Evolutionary conservation across 2,329 filamentous ascomycete genomes (phyloP).

Genomic region (Venturia oleaginea): DNA sequence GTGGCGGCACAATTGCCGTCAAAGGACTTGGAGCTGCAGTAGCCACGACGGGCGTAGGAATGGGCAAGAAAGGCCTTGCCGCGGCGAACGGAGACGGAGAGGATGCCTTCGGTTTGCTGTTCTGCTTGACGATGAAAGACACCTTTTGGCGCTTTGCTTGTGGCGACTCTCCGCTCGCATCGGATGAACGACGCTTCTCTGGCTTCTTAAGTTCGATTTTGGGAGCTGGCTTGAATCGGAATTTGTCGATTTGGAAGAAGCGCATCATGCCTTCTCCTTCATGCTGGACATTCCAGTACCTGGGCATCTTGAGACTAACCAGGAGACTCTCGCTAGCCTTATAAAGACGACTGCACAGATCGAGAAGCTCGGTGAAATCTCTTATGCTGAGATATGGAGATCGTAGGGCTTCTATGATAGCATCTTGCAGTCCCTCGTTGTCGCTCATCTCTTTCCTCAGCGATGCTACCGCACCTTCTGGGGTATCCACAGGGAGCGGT

Average conservation of each 20-base stretch:
- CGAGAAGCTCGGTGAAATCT: conserved; percentile 48
- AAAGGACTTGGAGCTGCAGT: neutral
- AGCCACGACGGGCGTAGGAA: neutral
- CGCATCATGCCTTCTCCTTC: conserved; percentile 40
- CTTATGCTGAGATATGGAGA: conserved; percentile 41
- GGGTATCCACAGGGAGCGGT: conserved; percentile 44
- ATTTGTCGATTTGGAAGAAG: conserved; percentile 19
- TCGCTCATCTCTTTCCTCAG: conserved; percentile 44
- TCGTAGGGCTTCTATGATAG: conserved; percentile 48
- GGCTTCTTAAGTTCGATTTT: conserved; percentile 1
- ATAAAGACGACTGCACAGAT: conserved; percentile 49
- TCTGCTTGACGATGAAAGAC: neutral
- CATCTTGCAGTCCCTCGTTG: conserved; percentile 41
- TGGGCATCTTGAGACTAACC: conserved; percentile 45
- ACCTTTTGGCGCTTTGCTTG: conserved; percentile 12
- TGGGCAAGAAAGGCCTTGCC: neutral
- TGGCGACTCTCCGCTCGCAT: conserved; percentile 1
- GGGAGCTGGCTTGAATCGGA: conserved; percentile 13
- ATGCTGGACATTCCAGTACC: conserved; percentile 47
- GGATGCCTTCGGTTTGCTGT: neutral
- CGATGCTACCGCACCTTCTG: conserved; percentile 49
- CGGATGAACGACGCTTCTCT: conserved; percentile 8
- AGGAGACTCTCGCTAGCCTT: conserved; percentile 40
- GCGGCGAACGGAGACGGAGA: neutral
- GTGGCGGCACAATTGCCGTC: neutral